Base-by-base conservation (phyloP, 768 basidiomycete species). In the Goffeauzyma gilvescens region DNA sequence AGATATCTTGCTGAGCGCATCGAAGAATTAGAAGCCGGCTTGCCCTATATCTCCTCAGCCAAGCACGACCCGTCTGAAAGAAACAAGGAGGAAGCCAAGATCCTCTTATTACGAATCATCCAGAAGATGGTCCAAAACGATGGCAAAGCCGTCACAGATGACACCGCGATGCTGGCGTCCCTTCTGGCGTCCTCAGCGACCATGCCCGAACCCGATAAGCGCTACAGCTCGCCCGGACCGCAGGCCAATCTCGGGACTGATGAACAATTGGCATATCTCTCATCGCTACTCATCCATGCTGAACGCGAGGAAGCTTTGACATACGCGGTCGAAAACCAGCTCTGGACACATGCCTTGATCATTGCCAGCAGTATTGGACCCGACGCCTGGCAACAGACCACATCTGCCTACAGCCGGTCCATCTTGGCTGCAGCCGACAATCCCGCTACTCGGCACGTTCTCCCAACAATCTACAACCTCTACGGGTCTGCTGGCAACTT, bases 271-370 rank as follows among this genome's bases (percentile, higher is more conserved):
- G 28, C 27, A 8, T 44, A 33, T 20, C 47, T 62, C 4, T 57
- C 57, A 4, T 40, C 74, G 22, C 72, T 82, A 38, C 71, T 98
- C 13, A 63, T 87, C 8, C 73, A 75, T 44, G 93, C 90, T 13
- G 78, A 93, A 53, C 78, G 84, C 26, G 75, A 74, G 17, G 75
- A 78, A 49, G 93, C 93, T 1, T 86, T 81, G 58, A 75, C 76
- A 45, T 87, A 76, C 59, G 90, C 93, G 2, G 69, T 84, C 32
- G 81, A 89, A 45, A 74, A 86, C 62, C 79, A 74, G 55, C 63
- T 96, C 31, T 98, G 90, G 89, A 77, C 84, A 1, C 93, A 98
- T 62, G 90, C 93, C 2, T 75, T 96, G 74, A 64, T 96, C 42
- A 86, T 98, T 50, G 76, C 90, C 8, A 89, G 82, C 55, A 79